Evolutionary conservation across 345 rosid genomes (phyloP).

Genomic region (Hypericum perforatum): DNA sequence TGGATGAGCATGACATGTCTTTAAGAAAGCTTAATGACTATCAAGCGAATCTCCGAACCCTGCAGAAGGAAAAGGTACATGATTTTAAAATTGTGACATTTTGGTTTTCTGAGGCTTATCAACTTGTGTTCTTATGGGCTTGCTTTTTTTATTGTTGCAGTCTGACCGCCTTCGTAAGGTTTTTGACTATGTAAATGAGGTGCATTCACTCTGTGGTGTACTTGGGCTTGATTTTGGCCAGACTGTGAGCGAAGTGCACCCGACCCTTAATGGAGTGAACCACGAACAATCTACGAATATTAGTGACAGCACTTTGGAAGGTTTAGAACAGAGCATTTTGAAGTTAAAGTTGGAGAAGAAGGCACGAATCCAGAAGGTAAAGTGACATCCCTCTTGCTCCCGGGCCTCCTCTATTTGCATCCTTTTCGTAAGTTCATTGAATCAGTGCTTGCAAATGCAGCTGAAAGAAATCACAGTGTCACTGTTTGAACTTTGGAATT

Average conservation of each 20-base stretch:
- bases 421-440: slow-evolving; percentile 1
- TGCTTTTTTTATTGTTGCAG: slow-evolving; percentile 35
- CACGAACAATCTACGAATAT: slow-evolving; percentile 78
- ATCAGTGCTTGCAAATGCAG: slow-evolving; percentile 32
- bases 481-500: slow-evolving; percentile 73
- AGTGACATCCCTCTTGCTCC: background rate
- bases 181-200: slow-evolving; percentile 67
- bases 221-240: slow-evolving; percentile 77
- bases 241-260: slow-evolving; percentile 79
- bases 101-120: background rate
- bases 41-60: slow-evolving; percentile 64
- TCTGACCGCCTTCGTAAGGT: slow-evolving; percentile 82
- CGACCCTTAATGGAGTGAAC: slow-evolving; percentile 61
- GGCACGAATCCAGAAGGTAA: slow-evolving; percentile 68
- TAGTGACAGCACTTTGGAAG: slow-evolving; percentile 66
- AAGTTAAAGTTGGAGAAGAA: slow-evolving; percentile 65
- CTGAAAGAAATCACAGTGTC: slow-evolving; percentile 50
- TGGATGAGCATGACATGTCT: slow-evolving; percentile 80
- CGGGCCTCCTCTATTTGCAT: background rate
- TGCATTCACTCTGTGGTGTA: slow-evolving; percentile 72
- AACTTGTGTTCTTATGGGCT: background rate
- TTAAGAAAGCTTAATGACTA: slow-evolving; percentile 70
- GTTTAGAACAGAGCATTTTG: slow-evolving; percentile 55
- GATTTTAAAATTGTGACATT: background rate
- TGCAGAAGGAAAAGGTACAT: slow-evolving; percentile 85